These are phyloP conservation scores for Lavandula angustifolia DNA, from an alignment of 257 asterid species.

Conservation along the genomic window DNA sequence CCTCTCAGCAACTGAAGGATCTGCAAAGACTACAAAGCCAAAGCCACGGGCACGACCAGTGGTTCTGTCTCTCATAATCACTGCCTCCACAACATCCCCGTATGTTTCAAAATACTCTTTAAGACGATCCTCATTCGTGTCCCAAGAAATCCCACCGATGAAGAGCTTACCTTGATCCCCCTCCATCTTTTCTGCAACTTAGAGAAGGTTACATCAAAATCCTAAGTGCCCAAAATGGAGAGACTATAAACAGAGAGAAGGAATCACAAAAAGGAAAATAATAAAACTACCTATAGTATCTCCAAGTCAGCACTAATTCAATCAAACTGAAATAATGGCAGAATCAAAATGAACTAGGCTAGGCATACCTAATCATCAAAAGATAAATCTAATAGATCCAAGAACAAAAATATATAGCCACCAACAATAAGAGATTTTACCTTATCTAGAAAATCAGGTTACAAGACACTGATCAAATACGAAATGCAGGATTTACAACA, in stretches of 20 bases:
- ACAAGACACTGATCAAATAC: conserved; percentile 29
- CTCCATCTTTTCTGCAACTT: conserved; percentile 66
- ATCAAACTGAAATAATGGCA: conserved; percentile 6
- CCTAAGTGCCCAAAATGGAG: conserved; percentile 22
- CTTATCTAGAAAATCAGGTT: conserved; percentile 37
- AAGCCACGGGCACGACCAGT: conserved; percentile 94
- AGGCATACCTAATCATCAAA: conserved; percentile 25
- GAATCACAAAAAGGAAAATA: background rate
- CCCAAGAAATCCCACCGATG: conserved; percentile 91
- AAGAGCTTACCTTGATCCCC: conserved; percentile 80
- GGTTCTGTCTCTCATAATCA: conserved; percentile 81
- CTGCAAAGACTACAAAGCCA: conserved; percentile 75
- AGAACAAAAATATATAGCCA: conserved; percentile 27
- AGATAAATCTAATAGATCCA: conserved; percentile 52
- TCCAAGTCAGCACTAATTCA: conserved; percentile 16
- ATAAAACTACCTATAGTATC: background rate
- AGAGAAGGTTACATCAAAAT: conserved; percentile 20
- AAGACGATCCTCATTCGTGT: conserved; percentile 76
- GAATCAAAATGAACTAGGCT: conserved; percentile 17
- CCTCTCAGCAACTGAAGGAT: conserved; percentile 72
- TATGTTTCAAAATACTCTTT: conserved; percentile 65
- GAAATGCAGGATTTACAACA: conserved; percentile 39
- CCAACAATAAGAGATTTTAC: conserved; percentile 13
- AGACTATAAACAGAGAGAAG: conserved; percentile 1
- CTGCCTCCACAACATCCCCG: conserved; percentile 82